Evolutionary conservation across 352 stramenopile species (phyloP), one percentile per base, ranked within the genome.

Genomic region (Pythium aphanidermatum): DNA sequence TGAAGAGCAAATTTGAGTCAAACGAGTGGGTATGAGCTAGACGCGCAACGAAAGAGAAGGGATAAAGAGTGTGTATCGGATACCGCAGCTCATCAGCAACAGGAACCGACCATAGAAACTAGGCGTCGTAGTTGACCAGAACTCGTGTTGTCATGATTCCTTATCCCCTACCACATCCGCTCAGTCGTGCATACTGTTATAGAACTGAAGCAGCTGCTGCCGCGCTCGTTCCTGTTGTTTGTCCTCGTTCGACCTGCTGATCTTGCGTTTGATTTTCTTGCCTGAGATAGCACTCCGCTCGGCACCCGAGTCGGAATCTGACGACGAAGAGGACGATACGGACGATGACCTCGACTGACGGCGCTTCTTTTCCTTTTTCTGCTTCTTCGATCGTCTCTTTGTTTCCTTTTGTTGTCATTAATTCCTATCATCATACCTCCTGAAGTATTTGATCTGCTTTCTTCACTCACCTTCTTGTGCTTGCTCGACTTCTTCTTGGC

Each of bases 161-260:
- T n/a, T n/a, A n/a, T n/a, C n/a, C n/a, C n/a, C n/a, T n/a, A n/a
- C n/a, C n/a, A n/a, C n/a, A n/a, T n/a, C n/a, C n/a, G n/a, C 25
- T 63, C 51, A 92, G 55, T 92, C 80, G 44, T 86, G 86, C 75
- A 92, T 90, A 21, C 73, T 73, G 50, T 92, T 92, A 70, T 92
- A 92, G 39, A 92, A 90, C 58, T 91, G 75, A 31, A 92, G 65
- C 19, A 92, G 54, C 49, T 92, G 67, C 45, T 86, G 73, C 4
- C 81, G 72, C 50, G 83, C 89, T 49, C 77, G 80, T 55, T 89
- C 60, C 45, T 70, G 60, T 47, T 86, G 65, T 46, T 78, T 20
- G 55, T 92, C 81, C 11, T 62, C 58, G 0, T 67, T 70, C 21
- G 75, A 73, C 25, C 67, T 63, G 32, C 62, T 65, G 41, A 92